Conservation (phyloP, 1,284 basidiomycete species). For the Clitocybe nebularis region DNA sequence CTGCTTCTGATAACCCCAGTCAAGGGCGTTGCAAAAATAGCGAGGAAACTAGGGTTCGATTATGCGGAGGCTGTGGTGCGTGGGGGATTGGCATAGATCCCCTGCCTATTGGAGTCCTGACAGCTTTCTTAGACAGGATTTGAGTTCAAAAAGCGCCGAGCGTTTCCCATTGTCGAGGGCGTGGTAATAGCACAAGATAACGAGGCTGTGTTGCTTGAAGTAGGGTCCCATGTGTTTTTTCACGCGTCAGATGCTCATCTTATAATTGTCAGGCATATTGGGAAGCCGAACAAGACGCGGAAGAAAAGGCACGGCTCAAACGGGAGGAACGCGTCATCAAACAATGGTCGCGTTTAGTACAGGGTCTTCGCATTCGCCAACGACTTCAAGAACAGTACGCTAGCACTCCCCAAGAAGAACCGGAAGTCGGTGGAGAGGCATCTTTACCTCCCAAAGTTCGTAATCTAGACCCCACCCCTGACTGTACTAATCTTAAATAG, state of each 20-base stretch:
- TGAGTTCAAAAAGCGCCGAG: slow-evolving; percentile 90
- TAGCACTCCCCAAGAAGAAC: slow-evolving; percentile 27
- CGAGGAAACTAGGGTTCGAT: slow-evolving; percentile 82
- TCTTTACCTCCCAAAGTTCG: background rate
- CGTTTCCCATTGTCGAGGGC: slow-evolving; percentile 82
- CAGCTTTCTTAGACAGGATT: slow-evolving; percentile 69
- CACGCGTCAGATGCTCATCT: slow-evolving; percentile 10
- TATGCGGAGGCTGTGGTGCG: slow-evolving; percentile 90
- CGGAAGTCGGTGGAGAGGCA: slow-evolving; percentile 18
- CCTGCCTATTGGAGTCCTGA: background rate
- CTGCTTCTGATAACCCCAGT: slow-evolving; percentile 38
- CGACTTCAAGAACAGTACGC: slow-evolving; percentile 83
- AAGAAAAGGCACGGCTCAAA: slow-evolving; percentile 75
- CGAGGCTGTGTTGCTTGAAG: slow-evolving; percentile 75
- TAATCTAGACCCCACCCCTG: background rate
- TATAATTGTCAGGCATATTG: slow-evolving; percentile 65
- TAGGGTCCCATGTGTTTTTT: no score
- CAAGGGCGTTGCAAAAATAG: slow-evolving; percentile 87
- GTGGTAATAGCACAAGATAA: slow-evolving; percentile 86
- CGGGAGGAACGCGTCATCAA: slow-evolving; percentile 81
- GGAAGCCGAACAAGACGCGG: slow-evolving; percentile 75
- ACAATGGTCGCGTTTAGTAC: slow-evolving; percentile 85
- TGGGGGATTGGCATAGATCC: slow-evolving; percentile 19
- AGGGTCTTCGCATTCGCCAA: slow-evolving; percentile 82
- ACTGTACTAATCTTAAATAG: slow-evolving; percentile 5